Evolutionary conservation across 2,329 filamentous ascomycete genomes (phyloP), one percentile per base, ranked within the genome.

Genomic region (Aspergillus caelatus): DNA sequence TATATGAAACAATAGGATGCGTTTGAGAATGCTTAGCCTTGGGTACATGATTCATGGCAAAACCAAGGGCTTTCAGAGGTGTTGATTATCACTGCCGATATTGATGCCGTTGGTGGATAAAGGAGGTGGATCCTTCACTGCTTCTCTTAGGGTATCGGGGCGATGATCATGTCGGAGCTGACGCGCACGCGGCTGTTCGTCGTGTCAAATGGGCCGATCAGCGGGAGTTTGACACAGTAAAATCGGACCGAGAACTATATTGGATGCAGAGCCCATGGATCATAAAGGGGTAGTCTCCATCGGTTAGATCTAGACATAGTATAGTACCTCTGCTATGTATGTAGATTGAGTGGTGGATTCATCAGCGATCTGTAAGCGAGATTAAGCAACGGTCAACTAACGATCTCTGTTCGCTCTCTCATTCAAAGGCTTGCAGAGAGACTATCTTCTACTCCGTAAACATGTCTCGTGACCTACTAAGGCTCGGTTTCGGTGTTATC

Each of bases 41-140:
- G 34, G 4, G 34, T 19, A 34, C 48, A n/a, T 52, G 16, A 32
- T 34, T 32, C 48, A 52, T 34, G 48, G 8, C 16, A n/a, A 10
- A 30, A n/a, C 4, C 28, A 12, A 34, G 28, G 12, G 11, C 14
- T 48, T 26, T 82, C 78, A 23, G 77, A 32, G n/a, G 48, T 34
- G 16, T 10, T 21, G 21, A 23, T 9, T 19, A 19, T 19, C 48
- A 52, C 10, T 52, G 28, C 48, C 48, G 48, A 52, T 32, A 10
- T 52, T 32, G 48, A 52, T 34, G 48, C 48, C 48, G 48, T 34
- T 11, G 48, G 48, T 52, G 48, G 28, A 32, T 52, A 52, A 52
- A 32, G 48, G 10, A 5, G 28, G 48, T 52, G 48, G 48, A 30
- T 50, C 23, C 46, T 50, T 16, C 46, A 30, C 23, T 50, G 26